Conservation (phyloP, 805 yeast species). For the Cyberlindnera bimundalis region DNA sequence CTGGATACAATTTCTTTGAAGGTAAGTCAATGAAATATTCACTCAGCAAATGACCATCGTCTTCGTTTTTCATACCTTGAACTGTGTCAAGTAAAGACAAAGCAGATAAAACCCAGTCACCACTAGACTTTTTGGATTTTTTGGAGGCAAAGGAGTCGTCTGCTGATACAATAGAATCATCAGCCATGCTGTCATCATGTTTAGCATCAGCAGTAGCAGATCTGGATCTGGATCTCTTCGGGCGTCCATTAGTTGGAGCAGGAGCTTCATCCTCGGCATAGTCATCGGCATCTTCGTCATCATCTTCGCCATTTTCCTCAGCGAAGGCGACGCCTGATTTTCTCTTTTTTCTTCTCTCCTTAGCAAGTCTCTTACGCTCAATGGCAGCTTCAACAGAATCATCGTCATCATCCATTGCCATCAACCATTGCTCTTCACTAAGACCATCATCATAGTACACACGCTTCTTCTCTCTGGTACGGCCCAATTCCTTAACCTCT, state of each 20-base stretch:
- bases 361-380: constrained; percentile 34
- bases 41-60: constrained; percentile 41
- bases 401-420: constrained; percentile 72
- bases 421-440: constrained; percentile 91
- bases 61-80: constrained; percentile 27
- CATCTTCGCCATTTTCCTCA: constrained; percentile 5
- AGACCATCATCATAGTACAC: constrained; percentile 76
- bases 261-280: constrained; percentile 8
- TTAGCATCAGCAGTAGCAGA: constrained; percentile 11
- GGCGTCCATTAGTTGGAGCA: constrained; percentile 14
- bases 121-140: constrained; percentile 25
- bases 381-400: constrained; percentile 37
- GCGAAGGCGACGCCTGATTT: constrained; percentile 1
- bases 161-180: constrained; percentile 8
- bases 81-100: constrained; percentile 42
- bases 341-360: constrained; percentile 27
- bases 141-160: constrained; percentile 14
- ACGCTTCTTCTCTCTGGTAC: constrained; percentile 77
- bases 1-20: constrained; percentile 72
- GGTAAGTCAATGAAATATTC: constrained; percentile 71
- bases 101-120: constrained; percentile 28
- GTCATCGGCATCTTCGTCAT: constrained; percentile 5
- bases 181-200: constrained; percentile 3
- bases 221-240: constrained; percentile 26
- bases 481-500: constrained; percentile 41